phyloP scores from a whole-genome alignment of 441 rosid genomes.

The Corymbia calophylla region DNA sequence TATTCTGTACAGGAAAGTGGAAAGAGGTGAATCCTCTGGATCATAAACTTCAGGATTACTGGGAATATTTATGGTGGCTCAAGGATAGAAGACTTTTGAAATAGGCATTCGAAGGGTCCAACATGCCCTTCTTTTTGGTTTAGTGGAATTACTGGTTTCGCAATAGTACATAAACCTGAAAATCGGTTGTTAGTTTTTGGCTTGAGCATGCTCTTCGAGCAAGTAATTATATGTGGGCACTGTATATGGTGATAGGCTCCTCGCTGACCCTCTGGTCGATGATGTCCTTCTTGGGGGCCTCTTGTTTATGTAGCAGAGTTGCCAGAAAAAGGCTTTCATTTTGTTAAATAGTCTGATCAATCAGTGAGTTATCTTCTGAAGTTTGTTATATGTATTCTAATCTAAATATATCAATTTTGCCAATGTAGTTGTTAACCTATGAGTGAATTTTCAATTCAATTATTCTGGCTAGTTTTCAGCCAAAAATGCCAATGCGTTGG shows the following conservation, averaged over 20 bases:
- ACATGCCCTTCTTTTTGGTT: not conserved
- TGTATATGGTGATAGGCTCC: not conserved
- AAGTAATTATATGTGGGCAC: not conserved
- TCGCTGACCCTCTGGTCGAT: not conserved
- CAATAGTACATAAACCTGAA: not conserved
- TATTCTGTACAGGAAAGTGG: conserved; percentile 78
- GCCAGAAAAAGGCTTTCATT: not conserved
- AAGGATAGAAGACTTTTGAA: not conserved
- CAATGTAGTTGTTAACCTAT: not conserved
- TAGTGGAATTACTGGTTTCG: not conserved
- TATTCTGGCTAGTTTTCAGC: not conserved
- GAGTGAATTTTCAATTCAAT: not conserved
- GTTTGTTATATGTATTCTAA: not conserved
- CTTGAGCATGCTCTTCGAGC: not conserved
- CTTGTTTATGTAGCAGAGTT: not conserved
- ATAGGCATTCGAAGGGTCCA: not conserved
- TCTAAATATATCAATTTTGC: not conserved
- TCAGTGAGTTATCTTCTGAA: not conserved
- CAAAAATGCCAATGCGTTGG: not conserved
- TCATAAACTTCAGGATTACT: conserved; percentile 44
- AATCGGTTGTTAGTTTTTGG: not conserved
- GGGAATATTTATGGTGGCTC: conserved; percentile 17
- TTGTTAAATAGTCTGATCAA: not conserved
- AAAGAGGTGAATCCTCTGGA: conserved; percentile 37
- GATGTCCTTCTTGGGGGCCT: not conserved